phyloP scores from a whole-genome alignment of 73 alveolate genomes.

The Paramecium sonneborni region DNA sequence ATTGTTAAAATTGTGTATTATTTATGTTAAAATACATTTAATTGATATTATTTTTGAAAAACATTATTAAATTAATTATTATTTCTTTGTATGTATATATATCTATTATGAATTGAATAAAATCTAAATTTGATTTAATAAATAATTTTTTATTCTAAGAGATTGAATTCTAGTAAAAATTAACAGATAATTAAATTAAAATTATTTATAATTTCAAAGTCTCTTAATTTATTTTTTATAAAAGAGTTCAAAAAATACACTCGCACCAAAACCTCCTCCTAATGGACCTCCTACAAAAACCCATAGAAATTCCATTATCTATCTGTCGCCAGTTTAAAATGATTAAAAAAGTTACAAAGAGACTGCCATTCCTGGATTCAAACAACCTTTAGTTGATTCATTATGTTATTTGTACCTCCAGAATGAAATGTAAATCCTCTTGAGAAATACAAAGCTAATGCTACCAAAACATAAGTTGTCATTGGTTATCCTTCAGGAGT shows the following conservation, averaged over 20 bases:
- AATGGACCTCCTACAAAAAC: constrained; percentile 52
- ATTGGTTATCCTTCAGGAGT: constrained; percentile 20
- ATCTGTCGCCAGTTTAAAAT: constrained; percentile 36
- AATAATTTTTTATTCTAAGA: background rate
- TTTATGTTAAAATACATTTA: no score
- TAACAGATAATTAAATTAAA: background rate
- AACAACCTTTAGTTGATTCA: background rate
- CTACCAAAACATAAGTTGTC: constrained; percentile 25
- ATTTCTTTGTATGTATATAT: no score
- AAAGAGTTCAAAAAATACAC: constrained; percentile 32
- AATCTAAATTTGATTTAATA: background rate
- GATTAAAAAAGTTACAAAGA: background rate
- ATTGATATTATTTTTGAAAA: no score
- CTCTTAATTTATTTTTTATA: background rate
- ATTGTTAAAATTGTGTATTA: no score
- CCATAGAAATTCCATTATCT: constrained; percentile 30
- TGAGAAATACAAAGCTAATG: constrained; percentile 18
- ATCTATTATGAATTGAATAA: background rate
- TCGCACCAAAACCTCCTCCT: constrained; percentile 53
- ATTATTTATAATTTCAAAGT: background rate
- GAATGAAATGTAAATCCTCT: constrained; percentile 56
- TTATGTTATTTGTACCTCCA: constrained; percentile 13
- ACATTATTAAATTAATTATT: no score
- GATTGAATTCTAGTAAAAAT: background rate
- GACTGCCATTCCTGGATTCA: constrained; percentile 57